A percentile compares a stretch with the other conserved stretches of the same genome.
Conservation (phyloP, 805 yeast genomes). For the Yamadazyma laniorum region DNA sequence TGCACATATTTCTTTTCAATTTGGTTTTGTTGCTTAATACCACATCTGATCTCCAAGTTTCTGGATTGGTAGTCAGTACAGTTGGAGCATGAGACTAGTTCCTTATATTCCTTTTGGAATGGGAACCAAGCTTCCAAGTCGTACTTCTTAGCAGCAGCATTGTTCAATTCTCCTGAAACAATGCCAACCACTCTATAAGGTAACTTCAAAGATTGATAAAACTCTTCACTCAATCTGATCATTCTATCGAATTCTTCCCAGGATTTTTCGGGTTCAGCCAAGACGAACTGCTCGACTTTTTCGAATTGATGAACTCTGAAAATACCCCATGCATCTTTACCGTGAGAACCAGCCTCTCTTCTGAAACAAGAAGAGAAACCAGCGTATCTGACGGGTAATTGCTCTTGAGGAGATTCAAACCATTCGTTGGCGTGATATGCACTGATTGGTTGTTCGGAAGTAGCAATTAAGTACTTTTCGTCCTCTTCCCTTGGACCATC, state of each 20-base stretch:
- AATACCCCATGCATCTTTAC: conserved; percentile 99
- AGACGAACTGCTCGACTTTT: conserved; percentile 93
- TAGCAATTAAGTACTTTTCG: conserved; percentile 96
- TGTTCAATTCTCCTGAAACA: conserved; percentile 97
- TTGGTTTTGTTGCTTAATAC: conserved; percentile 92
- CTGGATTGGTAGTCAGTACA: conserved; percentile 99
- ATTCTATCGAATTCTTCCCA: conserved; percentile 97
- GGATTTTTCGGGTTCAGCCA: conserved; percentile 97
- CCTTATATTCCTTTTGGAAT: conserved; percentile 97
- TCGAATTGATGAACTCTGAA: conserved; percentile 99
- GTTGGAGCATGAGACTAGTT: conserved; percentile 96
- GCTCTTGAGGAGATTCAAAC: conserved; percentile 97
- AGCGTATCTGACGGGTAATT: conserved; percentile 93
- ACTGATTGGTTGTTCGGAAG: conserved; percentile 98
- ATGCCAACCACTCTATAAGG: conserved; percentile 98
- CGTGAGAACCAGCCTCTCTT: conserved; percentile 99
- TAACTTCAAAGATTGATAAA: conserved; percentile 84
- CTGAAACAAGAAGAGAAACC: conserved; percentile 99
- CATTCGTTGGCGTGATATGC: conserved; percentile 97
- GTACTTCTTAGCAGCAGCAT: conserved; percentile 98
- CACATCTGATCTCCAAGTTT: conserved; percentile 97
- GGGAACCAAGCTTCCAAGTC: conserved; percentile 99
- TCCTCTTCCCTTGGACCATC: conserved; percentile 75
- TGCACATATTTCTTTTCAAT: conserved; percentile 97
- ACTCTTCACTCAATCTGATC: conserved; percentile 89